These are phyloP conservation scores for Salix koriyanagi DNA, from an alignment of 345 rosid species.

Conservation along the genomic window DNA sequence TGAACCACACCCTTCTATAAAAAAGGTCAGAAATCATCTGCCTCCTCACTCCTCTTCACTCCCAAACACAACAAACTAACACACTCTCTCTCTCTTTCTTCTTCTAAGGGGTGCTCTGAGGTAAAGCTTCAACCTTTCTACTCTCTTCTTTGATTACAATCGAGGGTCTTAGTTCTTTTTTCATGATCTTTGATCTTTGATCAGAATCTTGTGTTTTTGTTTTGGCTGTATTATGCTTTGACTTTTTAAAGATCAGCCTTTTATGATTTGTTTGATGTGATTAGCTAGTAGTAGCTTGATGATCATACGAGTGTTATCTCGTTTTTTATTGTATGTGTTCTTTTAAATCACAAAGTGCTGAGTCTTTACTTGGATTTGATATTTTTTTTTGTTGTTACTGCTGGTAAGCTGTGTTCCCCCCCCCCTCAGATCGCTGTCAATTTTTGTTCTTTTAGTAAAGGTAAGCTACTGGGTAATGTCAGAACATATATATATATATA, in stretches of 20 bases:
- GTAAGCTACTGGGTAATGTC: background rate
- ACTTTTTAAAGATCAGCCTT: background rate
- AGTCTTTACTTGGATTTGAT: background rate
- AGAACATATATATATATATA: background rate
- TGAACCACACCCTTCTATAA: background rate
- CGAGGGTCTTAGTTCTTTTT: background rate
- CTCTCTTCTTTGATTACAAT: background rate
- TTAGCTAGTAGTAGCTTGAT: background rate
- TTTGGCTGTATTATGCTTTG: too few species aligned
- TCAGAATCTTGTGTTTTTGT: background rate
- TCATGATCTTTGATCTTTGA: background rate
- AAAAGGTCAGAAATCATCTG: background rate
- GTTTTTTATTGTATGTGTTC: background rate
- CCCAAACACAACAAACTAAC: background rate
- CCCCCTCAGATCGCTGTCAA: background rate
- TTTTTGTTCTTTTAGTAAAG: background rate
- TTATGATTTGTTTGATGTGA: background rate
- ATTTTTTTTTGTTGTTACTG: background rate
- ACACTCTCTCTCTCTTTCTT: background rate
- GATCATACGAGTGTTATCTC: background rate
- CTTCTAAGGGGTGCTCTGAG: constrained; percentile 24
- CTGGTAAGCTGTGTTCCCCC: background rate
- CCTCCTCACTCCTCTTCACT: background rate
- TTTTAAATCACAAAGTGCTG: background rate
- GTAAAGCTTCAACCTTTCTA: background rate